phyloP scores from a whole-genome alignment of 192 early-diverging fungal species.

The Cetraspora pellucida region DNA sequence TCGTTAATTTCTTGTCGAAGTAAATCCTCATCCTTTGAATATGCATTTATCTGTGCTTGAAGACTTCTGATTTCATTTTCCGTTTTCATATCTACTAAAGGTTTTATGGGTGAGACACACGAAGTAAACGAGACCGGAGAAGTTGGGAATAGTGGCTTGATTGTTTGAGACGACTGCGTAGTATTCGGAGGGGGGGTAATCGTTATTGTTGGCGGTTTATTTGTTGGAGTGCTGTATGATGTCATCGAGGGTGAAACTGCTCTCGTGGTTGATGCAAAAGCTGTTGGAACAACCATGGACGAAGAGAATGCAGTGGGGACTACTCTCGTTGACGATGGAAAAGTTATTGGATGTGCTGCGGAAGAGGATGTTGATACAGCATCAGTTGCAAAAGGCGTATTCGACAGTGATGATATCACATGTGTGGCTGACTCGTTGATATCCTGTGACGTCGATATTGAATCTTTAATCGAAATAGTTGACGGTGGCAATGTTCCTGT shows the following conservation, averaged over 20 bases:
- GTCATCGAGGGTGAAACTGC: background rate
- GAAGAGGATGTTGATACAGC: no score
- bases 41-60: conserved; percentile 42
- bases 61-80: conserved; percentile 36
- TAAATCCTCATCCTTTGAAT: conserved; percentile 44
- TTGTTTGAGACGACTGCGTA: background rate
- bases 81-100: background rate
- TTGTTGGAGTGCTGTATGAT: background rate
- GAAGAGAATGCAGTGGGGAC: background rate
- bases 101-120: background rate
- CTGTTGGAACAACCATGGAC: background rate
- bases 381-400: no score
- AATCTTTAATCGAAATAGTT: no score
- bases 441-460: no score
- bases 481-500: no score
- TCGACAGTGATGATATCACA: no score
- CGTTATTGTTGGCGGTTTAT: background rate
- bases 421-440: no score
- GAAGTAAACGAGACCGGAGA: background rate
- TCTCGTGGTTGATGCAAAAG: background rate
- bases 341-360: background rate
- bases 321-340: background rate
- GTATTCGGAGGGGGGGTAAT: background rate
- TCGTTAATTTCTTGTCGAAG: conserved; percentile 62
- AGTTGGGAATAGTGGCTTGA: background rate